These are phyloP conservation scores for Verticillium tricorpus DNA, from an alignment of 2,329 filamentous ascomycete genomes.

Conservation along the genomic window DNA sequence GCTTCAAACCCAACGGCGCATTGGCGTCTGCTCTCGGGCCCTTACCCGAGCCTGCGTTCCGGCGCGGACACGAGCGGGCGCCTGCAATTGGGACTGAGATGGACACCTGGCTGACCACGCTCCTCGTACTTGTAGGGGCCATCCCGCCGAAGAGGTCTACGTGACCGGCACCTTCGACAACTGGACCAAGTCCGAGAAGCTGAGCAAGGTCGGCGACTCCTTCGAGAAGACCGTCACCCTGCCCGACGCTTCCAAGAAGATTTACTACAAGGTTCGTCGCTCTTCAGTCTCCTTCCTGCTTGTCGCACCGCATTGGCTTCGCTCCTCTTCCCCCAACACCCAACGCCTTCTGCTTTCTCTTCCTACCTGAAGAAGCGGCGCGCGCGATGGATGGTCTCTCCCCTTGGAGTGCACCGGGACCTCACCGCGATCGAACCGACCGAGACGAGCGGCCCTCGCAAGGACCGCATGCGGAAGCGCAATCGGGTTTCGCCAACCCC, in stretches of 20 bases:
- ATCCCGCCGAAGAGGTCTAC: constrained; percentile 79
- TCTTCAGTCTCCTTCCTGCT: constrained; percentile 6
- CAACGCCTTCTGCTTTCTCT: background rate
- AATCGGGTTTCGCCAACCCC: background rate
- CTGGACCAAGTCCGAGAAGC: constrained; percentile 82
- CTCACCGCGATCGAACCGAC: background rate
- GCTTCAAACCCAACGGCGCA: background rate
- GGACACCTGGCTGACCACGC: constrained; percentile 8
- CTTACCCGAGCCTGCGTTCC: background rate
- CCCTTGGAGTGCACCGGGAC: background rate
- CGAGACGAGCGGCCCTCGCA: background rate
- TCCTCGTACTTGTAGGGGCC: constrained; percentile 58
- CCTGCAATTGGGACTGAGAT: background rate
- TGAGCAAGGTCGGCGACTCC: constrained; percentile 67
- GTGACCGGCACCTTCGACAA: constrained; percentile 95
- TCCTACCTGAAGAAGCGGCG: background rate
- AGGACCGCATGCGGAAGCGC: background rate
- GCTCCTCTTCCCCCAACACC: background rate
- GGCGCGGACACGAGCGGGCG: background rate
- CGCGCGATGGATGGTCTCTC: background rate
- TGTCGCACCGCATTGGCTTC: background rate
- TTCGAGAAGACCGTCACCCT: constrained; percentile 82
- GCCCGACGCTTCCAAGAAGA: constrained; percentile 61
- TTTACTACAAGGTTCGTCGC: constrained; percentile 84
- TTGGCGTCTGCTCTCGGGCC: background rate